A percentile compares a stretch with the other conserved stretches of the same genome.
Conservation (phyloP, 2,329 filamentous ascomycete genomes). For the Arthrocladium fulminans region DNA sequence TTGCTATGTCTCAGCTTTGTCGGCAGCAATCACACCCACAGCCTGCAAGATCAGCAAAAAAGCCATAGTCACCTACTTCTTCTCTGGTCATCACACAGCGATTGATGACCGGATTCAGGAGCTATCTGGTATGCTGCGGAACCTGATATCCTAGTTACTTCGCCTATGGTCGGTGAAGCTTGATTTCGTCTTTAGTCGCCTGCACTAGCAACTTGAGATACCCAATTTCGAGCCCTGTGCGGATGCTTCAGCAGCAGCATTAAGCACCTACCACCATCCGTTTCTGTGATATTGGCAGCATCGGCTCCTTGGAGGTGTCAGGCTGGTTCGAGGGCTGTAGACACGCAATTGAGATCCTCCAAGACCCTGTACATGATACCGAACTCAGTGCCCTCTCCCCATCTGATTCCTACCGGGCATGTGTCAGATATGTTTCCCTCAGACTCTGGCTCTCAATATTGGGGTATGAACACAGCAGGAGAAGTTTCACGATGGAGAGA, state of each 20-base stretch:
- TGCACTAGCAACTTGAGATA: conserved; percentile 5
- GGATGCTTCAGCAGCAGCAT: conserved; percentile 3
- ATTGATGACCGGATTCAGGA: conserved; percentile 7
- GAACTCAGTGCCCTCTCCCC: conserved; percentile 8
- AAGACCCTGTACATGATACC: conserved; percentile 8
- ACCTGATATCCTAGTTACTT: conserved; percentile 6
- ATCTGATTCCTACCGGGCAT: conserved; percentile 5
- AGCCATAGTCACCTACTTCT: conserved; percentile 5
- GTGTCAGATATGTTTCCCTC: conserved; percentile 1
- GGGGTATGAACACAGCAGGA: neutral
- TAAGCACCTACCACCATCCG: conserved; percentile 7
- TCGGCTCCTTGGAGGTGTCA: conserved; percentile 9
- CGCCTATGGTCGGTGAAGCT: conserved; percentile 1
- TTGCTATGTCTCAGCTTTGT: conserved; percentile 3
- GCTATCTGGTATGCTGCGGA: conserved; percentile 10
- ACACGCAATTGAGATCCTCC: conserved; percentile 3
- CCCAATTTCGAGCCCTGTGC: conserved; percentile 8
- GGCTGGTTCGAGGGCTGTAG: neutral
- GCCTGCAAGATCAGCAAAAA: conserved; percentile 4
- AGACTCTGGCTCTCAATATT: neutral
- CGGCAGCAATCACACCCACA: conserved; percentile 7
- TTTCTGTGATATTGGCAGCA: conserved; percentile 14
- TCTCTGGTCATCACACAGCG: conserved; percentile 10
- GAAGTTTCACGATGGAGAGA: neutral
- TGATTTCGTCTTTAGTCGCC: conserved; percentile 3